Evolutionary conservation across 2,329 filamentous ascomycete genomes (phyloP).

Genomic region (Ceratocystis ficicola): DNA sequence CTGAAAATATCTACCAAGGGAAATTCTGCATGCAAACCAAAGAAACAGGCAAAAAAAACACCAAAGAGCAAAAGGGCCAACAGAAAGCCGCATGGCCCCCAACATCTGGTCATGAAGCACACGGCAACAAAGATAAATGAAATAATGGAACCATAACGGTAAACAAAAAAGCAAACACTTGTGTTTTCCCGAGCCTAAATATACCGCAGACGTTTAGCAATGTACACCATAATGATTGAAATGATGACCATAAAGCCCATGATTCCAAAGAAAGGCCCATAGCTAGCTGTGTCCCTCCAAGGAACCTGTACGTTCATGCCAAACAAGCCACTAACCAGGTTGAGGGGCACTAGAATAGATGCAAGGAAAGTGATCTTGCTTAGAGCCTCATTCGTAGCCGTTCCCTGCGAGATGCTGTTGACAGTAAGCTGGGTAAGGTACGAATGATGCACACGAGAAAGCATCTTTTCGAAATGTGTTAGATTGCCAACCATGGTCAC

Average conservation of each 20-base stretch:
- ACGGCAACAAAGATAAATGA: neutral
- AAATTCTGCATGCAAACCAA: neutral
- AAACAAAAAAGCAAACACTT: neutral
- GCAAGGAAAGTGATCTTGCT: conserved; percentile 92
- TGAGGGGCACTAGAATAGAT: conserved; percentile 91
- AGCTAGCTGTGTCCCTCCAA: conserved; percentile 40
- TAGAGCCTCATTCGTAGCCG: conserved; percentile 74
- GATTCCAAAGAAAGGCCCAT: conserved; percentile 45
- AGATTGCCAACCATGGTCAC: conserved; percentile 98
- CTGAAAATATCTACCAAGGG: neutral
- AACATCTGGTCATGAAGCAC: neutral
- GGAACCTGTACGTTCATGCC: conserved; percentile 79
- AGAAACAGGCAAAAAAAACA: conserved; percentile 3
- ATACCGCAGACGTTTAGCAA: conserved; percentile 37
- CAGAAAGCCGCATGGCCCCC: neutral
- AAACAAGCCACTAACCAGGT: conserved; percentile 76
- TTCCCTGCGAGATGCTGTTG: conserved; percentile 79
- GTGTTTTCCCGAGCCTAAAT: conserved; percentile 30
- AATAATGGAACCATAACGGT: too few relatives aligned
- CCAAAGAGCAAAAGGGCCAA: neutral
- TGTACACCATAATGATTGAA: conserved; percentile 35
- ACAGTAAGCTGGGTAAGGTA: conserved; percentile 91
- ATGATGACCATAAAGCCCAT: conserved; percentile 43
- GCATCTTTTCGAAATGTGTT: conserved; percentile 93
- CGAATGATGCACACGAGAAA: conserved; percentile 86